Evolutionary conservation across 345 rosid genomes (phyloP).

Genomic region (Adansonia digitata): DNA sequence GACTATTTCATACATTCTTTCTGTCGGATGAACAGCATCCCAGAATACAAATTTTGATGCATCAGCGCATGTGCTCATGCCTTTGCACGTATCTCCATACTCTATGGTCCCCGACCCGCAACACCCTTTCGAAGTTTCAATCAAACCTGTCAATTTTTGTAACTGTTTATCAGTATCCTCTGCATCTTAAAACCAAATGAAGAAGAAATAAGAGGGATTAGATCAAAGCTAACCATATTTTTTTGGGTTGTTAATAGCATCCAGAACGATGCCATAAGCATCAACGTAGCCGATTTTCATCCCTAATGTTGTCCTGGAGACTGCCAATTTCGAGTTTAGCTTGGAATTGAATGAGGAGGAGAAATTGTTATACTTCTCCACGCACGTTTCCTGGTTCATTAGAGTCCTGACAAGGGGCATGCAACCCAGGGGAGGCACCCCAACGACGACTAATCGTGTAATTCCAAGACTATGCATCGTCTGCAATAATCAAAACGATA

Average conservation of each 20-base stretch:
- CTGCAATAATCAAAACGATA: constrained; percentile 27
- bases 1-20: constrained; percentile 65
- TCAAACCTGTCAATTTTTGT: constrained; percentile 38
- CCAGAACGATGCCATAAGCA: constrained; percentile 35
- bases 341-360: constrained; percentile 52
- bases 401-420: constrained; percentile 71
- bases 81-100: constrained; percentile 66
- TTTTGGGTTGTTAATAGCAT: constrained; percentile 46
- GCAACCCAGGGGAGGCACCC: constrained; percentile 88
- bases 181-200: neutral
- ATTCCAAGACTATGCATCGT: constrained; percentile 54
- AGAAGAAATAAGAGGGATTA: neutral
- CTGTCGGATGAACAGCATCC: constrained; percentile 86
- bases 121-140: constrained; percentile 57
- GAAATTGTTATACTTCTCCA: constrained; percentile 41
- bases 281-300: constrained; percentile 52
- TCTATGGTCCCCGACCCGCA: constrained; percentile 73
- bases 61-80: constrained; percentile 52
- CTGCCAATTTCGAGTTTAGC: constrained; percentile 34
- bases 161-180: neutral
- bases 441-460: constrained; percentile 60
- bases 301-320: constrained; percentile 28
- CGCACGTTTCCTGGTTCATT: constrained; percentile 38
- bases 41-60: constrained; percentile 62
- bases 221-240: constrained; percentile 42